Evolutionary conservation across 257 asterid genomes (phyloP).

Genomic region (Petrea volubilis): DNA sequence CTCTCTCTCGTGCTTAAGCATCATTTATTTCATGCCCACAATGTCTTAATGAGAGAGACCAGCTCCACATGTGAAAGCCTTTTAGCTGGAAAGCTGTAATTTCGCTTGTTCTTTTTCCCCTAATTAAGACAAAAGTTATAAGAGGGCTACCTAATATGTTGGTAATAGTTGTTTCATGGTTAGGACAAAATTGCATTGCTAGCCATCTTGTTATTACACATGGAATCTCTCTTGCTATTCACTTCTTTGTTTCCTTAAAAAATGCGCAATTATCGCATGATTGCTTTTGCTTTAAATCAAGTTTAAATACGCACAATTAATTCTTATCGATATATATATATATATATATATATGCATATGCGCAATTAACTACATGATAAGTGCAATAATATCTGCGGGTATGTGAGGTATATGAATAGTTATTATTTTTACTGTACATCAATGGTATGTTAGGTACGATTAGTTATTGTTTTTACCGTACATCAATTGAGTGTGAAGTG

Average conservation of each 20-base stretch:
- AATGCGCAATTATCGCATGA: background rate
- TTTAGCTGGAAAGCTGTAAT: slow-evolving; percentile 41
- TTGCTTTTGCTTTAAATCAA: too few species aligned
- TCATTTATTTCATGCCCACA: slow-evolving; percentile 3
- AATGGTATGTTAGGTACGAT: too few species aligned
- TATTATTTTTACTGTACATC: too few species aligned
- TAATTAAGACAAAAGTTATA: slow-evolving; percentile 18
- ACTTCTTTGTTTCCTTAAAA: slow-evolving; percentile 12
- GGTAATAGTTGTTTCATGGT: background rate
- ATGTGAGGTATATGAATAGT: too few species aligned
- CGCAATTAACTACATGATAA: too few species aligned
- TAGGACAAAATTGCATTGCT: slow-evolving; percentile 26
- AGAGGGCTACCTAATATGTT: slow-evolving; percentile 18
- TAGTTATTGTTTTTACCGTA: too few species aligned
- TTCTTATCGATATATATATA: too few species aligned
- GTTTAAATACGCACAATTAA: too few species aligned
- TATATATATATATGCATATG: too few species aligned
- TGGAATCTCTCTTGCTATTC: background rate
- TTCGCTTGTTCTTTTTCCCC: slow-evolving; percentile 10
- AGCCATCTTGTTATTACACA: background rate
- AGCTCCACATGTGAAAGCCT: slow-evolving; percentile 22
- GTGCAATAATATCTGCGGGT: too few species aligned
- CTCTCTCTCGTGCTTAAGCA: background rate
- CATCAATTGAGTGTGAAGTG: too few species aligned
- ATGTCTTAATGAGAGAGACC: background rate